phyloP scores from a whole-genome alignment of 805 yeast genomes.

The Hanseniaspora occidentalis region DNA sequence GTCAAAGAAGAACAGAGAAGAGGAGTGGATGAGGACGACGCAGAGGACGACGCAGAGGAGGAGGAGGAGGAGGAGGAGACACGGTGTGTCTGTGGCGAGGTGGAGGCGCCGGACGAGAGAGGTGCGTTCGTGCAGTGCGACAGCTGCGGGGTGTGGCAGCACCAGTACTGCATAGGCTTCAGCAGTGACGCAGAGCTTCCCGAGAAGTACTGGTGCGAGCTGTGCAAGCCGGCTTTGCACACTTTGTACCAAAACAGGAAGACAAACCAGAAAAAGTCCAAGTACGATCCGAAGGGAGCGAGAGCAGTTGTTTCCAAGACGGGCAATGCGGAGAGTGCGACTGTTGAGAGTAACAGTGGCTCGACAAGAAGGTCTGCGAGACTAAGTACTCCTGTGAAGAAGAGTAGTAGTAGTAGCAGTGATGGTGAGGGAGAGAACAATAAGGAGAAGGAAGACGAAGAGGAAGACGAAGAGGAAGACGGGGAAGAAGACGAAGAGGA shows the following conservation, averaged over 20 bases:
- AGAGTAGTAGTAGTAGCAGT: background rate
- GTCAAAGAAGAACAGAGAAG: background rate
- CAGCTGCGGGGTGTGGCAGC: slow-evolving; percentile 92
- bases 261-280: background rate
- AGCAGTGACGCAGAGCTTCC: slow-evolving; percentile 65
- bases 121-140: slow-evolving; percentile 81
- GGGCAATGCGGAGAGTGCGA: slow-evolving; percentile 2
- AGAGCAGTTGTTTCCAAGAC: too few species aligned
- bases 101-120: slow-evolving; percentile 30
- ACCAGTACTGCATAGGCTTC: slow-evolving; percentile 90
- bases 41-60: slow-evolving; percentile 17
- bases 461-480: slow-evolving; percentile 1
- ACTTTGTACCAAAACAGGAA: slow-evolving; percentile 10
- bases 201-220: slow-evolving; percentile 91
- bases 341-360: background rate
- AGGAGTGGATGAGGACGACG: slow-evolving; percentile 10
- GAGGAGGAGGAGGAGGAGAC: slow-evolving; percentile 34
- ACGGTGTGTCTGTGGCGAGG: slow-evolving; percentile 32
- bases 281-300: slow-evolving; percentile 1
- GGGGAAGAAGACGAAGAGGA: background rate
- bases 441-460: background rate
- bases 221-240: slow-evolving; percentile 79
- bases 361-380: slow-evolving; percentile 3
- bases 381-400: too few species aligned
- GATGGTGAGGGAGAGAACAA: background rate